Evolutionary conservation across 257 asterid genomes (phyloP).

Genomic region (Fraxinus cuspidata): DNA sequence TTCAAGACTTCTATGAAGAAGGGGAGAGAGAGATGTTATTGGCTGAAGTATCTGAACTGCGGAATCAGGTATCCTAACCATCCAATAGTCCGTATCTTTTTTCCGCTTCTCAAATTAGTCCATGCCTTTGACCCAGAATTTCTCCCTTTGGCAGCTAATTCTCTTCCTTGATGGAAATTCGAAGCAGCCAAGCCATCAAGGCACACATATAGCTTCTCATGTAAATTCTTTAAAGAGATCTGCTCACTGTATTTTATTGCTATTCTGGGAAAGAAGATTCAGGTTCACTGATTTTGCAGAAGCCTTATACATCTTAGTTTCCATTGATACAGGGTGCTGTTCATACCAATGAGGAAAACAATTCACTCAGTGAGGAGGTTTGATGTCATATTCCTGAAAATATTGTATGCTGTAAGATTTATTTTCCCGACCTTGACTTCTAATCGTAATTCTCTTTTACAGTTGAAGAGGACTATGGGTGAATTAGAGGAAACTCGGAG

Average conservation of each 20-base stretch:
- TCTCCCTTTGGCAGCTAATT: conserved; percentile 49
- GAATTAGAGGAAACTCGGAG: conserved; percentile 71
- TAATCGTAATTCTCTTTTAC: conserved; percentile 27
- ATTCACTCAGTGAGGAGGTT: conserved; percentile 64
- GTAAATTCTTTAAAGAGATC: conserved; percentile 32
- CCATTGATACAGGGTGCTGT: conserved; percentile 45
- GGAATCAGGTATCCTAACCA: conserved; percentile 65
- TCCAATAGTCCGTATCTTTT: conserved; percentile 4
- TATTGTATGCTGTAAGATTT: conserved; percentile 3
- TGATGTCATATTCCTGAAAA: conserved; percentile 26
- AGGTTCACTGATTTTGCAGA: conserved; percentile 15
- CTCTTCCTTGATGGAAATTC: conserved; percentile 59
- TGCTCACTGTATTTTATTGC: conserved; percentile 11
- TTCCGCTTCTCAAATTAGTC: conserved; percentile 18
- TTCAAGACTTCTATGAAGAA: conserved; percentile 93
- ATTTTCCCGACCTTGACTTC: conserved; percentile 18
- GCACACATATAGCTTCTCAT: conserved; percentile 36
- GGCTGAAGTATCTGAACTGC: conserved; percentile 74
- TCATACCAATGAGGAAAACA: conserved; percentile 37
- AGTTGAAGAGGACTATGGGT: conserved; percentile 64
- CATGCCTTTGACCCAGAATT: conserved; percentile 18
- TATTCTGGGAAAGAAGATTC: neutral
- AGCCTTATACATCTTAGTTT: conserved; percentile 22
- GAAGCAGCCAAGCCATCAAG: conserved; percentile 49
- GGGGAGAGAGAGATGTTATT: conserved; percentile 89